Percentiles rank a stretch among this genome's conserved stretches.
Conservation (phyloP, 495 filamentous ascomycete species). For the Penicillium pancosmium region DNA sequence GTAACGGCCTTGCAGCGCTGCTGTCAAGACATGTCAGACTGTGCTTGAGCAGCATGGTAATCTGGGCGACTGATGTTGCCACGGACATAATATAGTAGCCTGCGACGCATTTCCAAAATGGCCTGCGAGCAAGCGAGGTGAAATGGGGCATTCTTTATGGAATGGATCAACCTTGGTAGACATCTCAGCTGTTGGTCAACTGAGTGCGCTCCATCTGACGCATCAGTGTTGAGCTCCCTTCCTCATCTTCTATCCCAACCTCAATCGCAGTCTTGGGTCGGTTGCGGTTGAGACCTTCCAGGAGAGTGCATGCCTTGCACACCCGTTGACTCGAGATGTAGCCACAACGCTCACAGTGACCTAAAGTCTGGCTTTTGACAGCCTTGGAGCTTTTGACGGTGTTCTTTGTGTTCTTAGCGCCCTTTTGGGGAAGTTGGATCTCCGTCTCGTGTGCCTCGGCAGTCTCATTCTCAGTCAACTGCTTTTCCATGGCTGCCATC, state of each 20-base stretch:
- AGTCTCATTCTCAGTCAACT: constrained; percentile 68
- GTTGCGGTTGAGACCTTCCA: constrained; percentile 92
- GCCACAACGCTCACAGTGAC: constrained; percentile 83
- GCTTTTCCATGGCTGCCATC: constrained; percentile 91
- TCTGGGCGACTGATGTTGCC: background rate
- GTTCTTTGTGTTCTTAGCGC: constrained; percentile 25
- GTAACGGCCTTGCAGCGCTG: no score
- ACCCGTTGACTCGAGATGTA: constrained; percentile 95
- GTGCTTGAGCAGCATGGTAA: background rate
- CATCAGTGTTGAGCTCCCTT: constrained; percentile 56
- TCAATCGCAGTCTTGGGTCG: constrained; percentile 76
- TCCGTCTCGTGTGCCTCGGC: constrained; percentile 71
- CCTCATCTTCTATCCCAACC: constrained; percentile 57
- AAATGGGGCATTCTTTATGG: background rate
- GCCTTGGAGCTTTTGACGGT: constrained; percentile 32
- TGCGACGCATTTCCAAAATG: background rate
- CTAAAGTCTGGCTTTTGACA: constrained; percentile 69
- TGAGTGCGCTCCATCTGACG: constrained; percentile 58
- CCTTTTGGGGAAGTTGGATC: constrained; percentile 49
- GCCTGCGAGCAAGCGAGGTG: background rate
- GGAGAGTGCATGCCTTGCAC: constrained; percentile 89
- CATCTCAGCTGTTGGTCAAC: constrained; percentile 39
- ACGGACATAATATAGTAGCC: background rate
- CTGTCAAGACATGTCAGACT: background rate
- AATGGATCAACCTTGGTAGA: background rate